Evolutionary conservation across 2,329 filamentous ascomycete genomes (phyloP).

Genomic region (Emericellopsis cladophorae): DNA sequence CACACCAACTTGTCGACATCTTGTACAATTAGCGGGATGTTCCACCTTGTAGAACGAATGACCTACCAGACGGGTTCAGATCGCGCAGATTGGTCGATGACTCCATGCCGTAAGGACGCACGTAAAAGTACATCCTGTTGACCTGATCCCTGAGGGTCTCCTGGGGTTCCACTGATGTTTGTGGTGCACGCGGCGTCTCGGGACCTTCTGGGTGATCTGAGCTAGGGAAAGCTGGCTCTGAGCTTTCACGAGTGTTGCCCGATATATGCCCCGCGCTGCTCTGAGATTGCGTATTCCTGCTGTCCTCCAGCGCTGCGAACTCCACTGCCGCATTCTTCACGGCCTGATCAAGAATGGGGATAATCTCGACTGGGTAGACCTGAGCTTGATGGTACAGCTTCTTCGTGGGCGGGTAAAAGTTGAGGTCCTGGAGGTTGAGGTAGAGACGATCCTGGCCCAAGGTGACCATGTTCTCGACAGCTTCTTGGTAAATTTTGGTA

Average conservation of each 20-base stretch:
- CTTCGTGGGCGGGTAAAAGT: conserved; percentile 79
- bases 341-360: conserved; percentile 90
- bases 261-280: conserved; percentile 31
- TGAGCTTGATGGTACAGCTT: conserved; percentile 95
- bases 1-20: conserved; percentile 95
- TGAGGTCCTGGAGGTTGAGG: conserved; percentile 78
- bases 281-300: conserved; percentile 51
- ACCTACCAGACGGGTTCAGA: conserved; percentile 68
- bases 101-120: conserved; percentile 81
- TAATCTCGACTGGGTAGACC: conserved; percentile 89
- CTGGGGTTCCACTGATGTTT: conserved; percentile 28
- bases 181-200: conserved; percentile 23
- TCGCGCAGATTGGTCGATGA: conserved; percentile 83
- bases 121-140: conserved; percentile 67
- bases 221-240: conserved; percentile 64
- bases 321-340: conserved; percentile 91
- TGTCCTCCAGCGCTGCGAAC: conserved; percentile 68
- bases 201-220: conserved; percentile 54
- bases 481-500: conserved; percentile 70
- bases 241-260: conserved; percentile 43
- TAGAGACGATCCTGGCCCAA: conserved; percentile 77
- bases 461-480: conserved; percentile 82
- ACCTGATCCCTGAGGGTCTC: conserved; percentile 68
- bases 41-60: background rate
- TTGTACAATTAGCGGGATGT: conserved; percentile 4